Conservation (phyloP, 805 yeast species). For the Ascoidea asiatica region DNA sequence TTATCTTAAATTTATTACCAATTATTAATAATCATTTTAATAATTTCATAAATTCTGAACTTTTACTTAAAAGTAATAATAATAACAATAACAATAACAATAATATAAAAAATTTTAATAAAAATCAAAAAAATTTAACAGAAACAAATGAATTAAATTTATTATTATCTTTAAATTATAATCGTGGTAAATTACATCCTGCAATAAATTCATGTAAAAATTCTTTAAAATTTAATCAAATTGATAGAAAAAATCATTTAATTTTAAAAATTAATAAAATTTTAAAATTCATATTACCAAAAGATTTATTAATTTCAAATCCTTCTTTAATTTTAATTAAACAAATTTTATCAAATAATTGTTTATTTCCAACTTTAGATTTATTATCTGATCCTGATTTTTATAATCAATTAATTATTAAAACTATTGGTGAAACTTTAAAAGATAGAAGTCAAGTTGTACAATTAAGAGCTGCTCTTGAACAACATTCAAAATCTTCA, state of each 20-base stretch:
- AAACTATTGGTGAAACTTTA: constrained; percentile 46
- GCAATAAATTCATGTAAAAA: constrained; percentile 19
- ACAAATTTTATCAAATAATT: constrained; percentile 49
- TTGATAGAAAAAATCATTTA: constrained; percentile 36
- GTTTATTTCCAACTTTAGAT: constrained; percentile 35
- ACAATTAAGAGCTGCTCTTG: constrained; percentile 54
- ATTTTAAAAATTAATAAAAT: constrained; percentile 26
- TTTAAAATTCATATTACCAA: constrained; percentile 36
- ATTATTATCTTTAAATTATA: constrained; percentile 30
- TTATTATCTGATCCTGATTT: constrained; percentile 62
- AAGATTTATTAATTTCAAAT: constrained; percentile 27
- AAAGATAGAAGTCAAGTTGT: constrained; percentile 67
- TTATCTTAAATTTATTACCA: constrained; percentile 51
- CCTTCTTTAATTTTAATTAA: constrained; percentile 36
- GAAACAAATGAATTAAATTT: constrained; percentile 24
- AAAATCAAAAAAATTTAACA: constrained; percentile 13
- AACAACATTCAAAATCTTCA: constrained; percentile 36
- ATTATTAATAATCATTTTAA: constrained; percentile 50
- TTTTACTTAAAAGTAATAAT: neutral
- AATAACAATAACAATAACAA: neutral
- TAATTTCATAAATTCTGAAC: constrained; percentile 21
- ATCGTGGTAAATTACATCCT: constrained; percentile 43
- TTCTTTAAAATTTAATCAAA: constrained; percentile 8
- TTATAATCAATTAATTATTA: constrained; percentile 54
- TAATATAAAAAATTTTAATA: neutral